phyloP scores from a whole-genome alignment of 1,139 yeast species.

The Kurtzmaniella natalensis region DNA sequence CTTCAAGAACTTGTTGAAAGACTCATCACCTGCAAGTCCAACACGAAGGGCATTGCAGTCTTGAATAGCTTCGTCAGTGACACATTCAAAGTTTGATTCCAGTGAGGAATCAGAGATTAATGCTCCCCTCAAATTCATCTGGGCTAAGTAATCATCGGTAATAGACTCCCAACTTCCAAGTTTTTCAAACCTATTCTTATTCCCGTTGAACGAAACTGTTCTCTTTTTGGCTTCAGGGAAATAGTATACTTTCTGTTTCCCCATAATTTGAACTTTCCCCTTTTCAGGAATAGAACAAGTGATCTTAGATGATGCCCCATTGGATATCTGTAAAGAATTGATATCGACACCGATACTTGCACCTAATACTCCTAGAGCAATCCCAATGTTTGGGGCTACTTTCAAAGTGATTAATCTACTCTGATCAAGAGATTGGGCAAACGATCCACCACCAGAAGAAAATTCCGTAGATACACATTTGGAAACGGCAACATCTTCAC shows the following conservation, averaged over 20 bases:
- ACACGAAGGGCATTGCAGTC: conserved; percentile 9
- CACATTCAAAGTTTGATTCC: conserved; percentile 16
- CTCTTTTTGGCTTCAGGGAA: conserved; percentile 16
- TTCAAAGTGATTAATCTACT: conserved; percentile 6
- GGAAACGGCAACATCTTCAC: conserved; percentile 15
- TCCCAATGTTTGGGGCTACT: conserved; percentile 9
- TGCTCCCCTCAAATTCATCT: conserved; percentile 11
- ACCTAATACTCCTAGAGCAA: conserved; percentile 10
- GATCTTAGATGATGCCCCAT: conserved; percentile 13
- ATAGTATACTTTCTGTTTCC: conserved; percentile 9
- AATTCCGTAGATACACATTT: conserved; percentile 15
- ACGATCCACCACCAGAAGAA: conserved; percentile 17
- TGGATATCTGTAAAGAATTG: conserved; percentile 11
- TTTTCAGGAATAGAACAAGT: conserved; percentile 16
- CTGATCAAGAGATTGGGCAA: conserved; percentile 13
- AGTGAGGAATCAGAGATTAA: conserved; percentile 13
- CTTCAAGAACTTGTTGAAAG: neutral
- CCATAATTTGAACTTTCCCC: conserved; percentile 16
- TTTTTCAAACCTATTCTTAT: conserved; percentile 6
- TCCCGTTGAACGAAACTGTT: conserved; percentile 7
- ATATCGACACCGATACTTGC: conserved; percentile 10
- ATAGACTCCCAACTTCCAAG: conserved; percentile 10
- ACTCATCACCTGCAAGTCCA: neutral
- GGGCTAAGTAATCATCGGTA: conserved; percentile 4
- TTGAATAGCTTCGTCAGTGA: conserved; percentile 12